Conservation (phyloP, 148 eudicot genomes). For the Rhododendron henanense region DNA sequence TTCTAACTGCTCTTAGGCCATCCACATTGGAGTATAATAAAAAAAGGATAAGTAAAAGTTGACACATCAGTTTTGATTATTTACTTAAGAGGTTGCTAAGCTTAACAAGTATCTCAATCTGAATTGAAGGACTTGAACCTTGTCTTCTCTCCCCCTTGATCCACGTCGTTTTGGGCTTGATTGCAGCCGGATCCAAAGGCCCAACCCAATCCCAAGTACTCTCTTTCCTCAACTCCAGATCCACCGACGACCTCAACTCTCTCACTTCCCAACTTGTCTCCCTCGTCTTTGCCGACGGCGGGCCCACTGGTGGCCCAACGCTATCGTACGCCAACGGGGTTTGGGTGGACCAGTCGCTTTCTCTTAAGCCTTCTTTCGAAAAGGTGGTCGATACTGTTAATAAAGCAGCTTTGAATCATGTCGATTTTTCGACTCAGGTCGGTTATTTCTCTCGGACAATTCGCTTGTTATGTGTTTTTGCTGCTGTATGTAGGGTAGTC, state of each 20-base stretch:
- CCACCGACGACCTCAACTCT: constrained; percentile 31
- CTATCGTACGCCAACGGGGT: constrained; percentile 65
- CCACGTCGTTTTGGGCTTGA: constrained; percentile 21
- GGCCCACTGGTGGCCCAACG: constrained; percentile 52
- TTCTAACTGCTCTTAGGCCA: too few relatives aligned
- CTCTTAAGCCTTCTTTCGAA: too few relatives aligned
- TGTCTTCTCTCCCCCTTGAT: constrained; percentile 63
- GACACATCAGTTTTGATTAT: too few relatives aligned
- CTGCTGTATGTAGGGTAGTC: too few relatives aligned
- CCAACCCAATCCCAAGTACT: constrained; percentile 60
- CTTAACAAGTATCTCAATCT: constrained; percentile 20
- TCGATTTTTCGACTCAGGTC: constrained; percentile 14
- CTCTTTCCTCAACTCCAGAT: constrained; percentile 44
- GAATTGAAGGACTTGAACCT: constrained; percentile 38
- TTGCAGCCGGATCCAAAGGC: constrained; percentile 67
- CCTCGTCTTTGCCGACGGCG: neutral
- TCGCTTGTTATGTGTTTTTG: too few relatives aligned
- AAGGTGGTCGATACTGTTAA: too few relatives aligned
- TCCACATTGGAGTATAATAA: too few relatives aligned
- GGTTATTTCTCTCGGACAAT: too few relatives aligned
- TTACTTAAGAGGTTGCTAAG: too few relatives aligned
- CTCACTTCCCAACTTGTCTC: constrained; percentile 25
- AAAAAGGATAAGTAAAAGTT: too few relatives aligned
- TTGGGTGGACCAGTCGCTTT: constrained; percentile 53
- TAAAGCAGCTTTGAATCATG: too few relatives aligned